Conservation (phyloP, 768 basidiomycete species). For the Mycena venus region DNA sequence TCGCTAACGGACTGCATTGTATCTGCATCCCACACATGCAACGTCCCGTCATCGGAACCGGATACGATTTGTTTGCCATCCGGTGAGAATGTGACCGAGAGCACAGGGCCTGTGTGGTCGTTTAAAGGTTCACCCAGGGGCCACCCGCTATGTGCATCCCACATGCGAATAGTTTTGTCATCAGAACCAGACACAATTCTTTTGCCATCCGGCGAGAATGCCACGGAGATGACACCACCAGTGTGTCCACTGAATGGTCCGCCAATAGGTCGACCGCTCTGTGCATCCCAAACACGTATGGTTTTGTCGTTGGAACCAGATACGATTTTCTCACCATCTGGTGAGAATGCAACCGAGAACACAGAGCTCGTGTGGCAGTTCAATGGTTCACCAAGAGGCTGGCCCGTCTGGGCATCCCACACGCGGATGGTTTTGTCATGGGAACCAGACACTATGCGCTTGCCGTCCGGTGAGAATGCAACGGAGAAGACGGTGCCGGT, state of each 20-base stretch:
- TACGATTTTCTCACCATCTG: background rate
- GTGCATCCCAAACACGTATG: background rate
- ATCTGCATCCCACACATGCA: slow-evolving; percentile 2
- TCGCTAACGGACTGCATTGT: background rate
- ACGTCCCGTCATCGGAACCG: background rate
- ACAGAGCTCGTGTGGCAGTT: background rate
- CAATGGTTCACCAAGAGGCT: background rate
- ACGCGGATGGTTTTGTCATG: background rate
- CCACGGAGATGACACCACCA: background rate
- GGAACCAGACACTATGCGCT: background rate
- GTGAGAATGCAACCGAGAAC: background rate
- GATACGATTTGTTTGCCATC: slow-evolving; percentile 5
- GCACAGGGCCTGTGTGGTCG: background rate
- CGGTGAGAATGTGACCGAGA: background rate
- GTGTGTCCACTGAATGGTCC: background rate
- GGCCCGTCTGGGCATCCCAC: background rate
- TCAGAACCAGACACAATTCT: background rate
- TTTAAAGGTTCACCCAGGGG: background rate
- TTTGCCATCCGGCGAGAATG: background rate
- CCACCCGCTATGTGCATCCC: background rate
- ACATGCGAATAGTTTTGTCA: background rate
- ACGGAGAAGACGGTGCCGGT: background rate
- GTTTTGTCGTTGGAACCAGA: background rate
- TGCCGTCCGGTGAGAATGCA: background rate
- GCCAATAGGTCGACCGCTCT: background rate